Conservation (phyloP, 306 rosid species). For the Arachis hypogaea region DNA sequence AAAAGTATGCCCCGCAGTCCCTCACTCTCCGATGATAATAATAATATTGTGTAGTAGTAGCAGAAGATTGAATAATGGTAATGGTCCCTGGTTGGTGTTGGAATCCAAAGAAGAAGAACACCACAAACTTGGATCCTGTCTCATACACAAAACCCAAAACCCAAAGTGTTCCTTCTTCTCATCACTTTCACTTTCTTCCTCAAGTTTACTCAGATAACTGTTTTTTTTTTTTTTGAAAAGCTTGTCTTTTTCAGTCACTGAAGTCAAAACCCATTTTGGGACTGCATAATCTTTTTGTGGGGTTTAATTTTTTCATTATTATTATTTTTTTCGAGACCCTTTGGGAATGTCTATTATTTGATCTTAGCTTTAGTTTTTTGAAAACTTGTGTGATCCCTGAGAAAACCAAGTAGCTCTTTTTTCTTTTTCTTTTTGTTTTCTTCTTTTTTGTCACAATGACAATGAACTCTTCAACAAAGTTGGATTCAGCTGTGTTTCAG, state of each 20-base stretch:
- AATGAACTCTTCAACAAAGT: conserved; percentile 72
- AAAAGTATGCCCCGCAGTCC: neutral
- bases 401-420: conserved; percentile 36
- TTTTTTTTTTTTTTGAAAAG: conserved; percentile 34
- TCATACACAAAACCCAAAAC: conserved; percentile 10
- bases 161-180: conserved; percentile 50
- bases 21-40: neutral
- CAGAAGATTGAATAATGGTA: neutral
- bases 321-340: too few species aligned
- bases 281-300: neutral
- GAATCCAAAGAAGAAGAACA: conserved; percentile 41
- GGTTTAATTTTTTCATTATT: too few species aligned
- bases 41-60: neutral
- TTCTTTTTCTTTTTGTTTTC: neutral
- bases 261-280: conserved; percentile 39
- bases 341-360: neutral
- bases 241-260: conserved; percentile 21
- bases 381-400: conserved; percentile 39
- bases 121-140: conserved; percentile 44
- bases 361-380: conserved; percentile 21
- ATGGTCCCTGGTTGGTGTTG: conserved; percentile 43
- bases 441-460: neutral
- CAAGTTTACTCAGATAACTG: conserved; percentile 39
- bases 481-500: conserved; percentile 86
- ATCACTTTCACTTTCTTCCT: conserved; percentile 39